Percentiles rank a stretch among this genome's conserved stretches.
These are phyloP conservation scores for Graphilbum fragrans DNA, from an alignment of 2,329 filamentous ascomycete genomes.

Conservation along the genomic window DNA sequence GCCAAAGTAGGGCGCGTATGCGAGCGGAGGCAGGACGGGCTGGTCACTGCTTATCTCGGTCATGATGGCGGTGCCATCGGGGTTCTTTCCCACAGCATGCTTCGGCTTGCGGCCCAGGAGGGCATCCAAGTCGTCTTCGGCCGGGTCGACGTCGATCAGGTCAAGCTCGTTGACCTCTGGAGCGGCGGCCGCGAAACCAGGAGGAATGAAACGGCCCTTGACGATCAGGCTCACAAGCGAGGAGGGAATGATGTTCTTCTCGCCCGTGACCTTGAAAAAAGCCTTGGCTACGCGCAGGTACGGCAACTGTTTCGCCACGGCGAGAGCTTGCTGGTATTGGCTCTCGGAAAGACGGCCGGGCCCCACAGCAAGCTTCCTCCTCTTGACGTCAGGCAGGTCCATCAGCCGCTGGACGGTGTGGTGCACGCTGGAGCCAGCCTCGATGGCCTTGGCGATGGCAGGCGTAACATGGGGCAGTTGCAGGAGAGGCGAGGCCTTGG, in stretches of 20 bases:
- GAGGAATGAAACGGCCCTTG: slow-evolving; percentile 87
- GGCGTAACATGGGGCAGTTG: slow-evolving; percentile 83
- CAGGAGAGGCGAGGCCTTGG: slow-evolving; percentile 73
- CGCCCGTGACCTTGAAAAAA: slow-evolving; percentile 97
- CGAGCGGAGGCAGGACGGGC: slow-evolving; percentile 68
- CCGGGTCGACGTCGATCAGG: slow-evolving; percentile 81
- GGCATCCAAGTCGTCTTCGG: slow-evolving; percentile 79
- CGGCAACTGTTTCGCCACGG: slow-evolving; percentile 74
- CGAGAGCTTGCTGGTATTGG: slow-evolving; percentile 65
- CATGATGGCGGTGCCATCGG: slow-evolving; percentile 41
- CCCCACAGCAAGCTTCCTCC: slow-evolving; percentile 59
- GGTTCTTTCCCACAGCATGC: slow-evolving; percentile 46
- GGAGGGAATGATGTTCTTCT: slow-evolving; percentile 82
- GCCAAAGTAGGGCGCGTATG: slow-evolving; percentile 80
- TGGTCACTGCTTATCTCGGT: slow-evolving; percentile 42
- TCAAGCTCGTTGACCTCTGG: slow-evolving; percentile 67
- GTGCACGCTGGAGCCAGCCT: slow-evolving; percentile 65
- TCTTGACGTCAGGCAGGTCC: slow-evolving; percentile 63
- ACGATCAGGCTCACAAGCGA: slow-evolving; percentile 90
- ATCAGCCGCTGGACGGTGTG: slow-evolving; percentile 80
- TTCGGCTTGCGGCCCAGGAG: slow-evolving; percentile 61
- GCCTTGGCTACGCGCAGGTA: slow-evolving; percentile 76
- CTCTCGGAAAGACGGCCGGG: slow-evolving; percentile 58
- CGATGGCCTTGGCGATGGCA: slow-evolving; percentile 50
- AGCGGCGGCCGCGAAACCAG: slow-evolving; percentile 57